Base-by-base conservation (phyloP, 2,329 filamentous ascomycete species). In the Aaosphaeria arxii region DNA sequence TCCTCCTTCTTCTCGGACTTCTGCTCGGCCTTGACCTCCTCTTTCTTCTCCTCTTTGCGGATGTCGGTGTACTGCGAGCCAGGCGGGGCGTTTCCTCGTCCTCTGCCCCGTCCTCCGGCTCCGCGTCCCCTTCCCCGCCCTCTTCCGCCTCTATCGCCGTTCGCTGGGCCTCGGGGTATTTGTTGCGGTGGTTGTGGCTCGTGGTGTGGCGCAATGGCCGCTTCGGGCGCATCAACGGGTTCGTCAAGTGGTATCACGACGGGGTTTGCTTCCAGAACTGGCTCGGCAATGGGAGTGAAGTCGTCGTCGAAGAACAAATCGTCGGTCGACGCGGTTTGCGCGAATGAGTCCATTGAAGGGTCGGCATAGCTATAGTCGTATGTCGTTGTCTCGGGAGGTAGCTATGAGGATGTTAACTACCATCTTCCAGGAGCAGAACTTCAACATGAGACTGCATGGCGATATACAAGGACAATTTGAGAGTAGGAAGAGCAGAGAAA, bases 281-380 rank as follows among this genome's bases (percentile, higher is more conserved):
- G 71, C 43, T 76, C 67, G 33, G 72, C 61, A 6, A 75, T 67
- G 7, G 75, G 75, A 6, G 69, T 76, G 52, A 77, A 76, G 57
- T 77, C 76, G 47, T 78, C 75, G 57, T 74, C 75, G 61, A 77
- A 77, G 44, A 78, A 77, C 4, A 78, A 66, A 52, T 78, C 75
- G 50, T 78, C 76, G 39, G 74, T 73, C 36, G 72, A 70, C n/a
- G 75, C 73, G 1, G 76, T 75, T 48, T 77, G 75, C 57, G 76
- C 75, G 42, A 76, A 75, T 29, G 76, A 71, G 46, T 77, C 74
- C 11, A 68, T 56, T 7, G 57, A 56, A n/a, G 60, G 49, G 50
- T 66, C 61, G 50, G 53, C 44, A 44, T 63, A 67, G 29, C 54
- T 48, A 48, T 62, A 56, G 42, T 66, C 64, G 46, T 65, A 64